These are phyloP conservation scores for Hypoxylon lienhwacheense DNA, from an alignment of 495 filamentous ascomycete genomes.

Conservation along the genomic window DNA sequence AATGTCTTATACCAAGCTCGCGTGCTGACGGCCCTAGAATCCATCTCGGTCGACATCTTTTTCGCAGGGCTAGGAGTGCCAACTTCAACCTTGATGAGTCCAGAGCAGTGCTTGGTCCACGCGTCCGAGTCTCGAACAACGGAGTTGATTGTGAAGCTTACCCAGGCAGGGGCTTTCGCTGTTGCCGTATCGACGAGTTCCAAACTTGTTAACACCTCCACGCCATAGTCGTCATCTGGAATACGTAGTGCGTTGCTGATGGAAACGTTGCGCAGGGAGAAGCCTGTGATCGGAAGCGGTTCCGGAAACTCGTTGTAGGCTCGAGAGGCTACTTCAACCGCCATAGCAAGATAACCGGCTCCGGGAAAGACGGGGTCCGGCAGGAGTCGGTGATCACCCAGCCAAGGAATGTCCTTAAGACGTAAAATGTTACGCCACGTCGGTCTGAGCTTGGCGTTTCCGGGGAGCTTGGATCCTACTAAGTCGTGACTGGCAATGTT, in stretches of 20 bases:
- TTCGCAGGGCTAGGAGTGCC: constrained; percentile 28
- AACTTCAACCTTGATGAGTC: constrained; percentile 32
- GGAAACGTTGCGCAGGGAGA: constrained; percentile 29
- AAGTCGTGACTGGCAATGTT: constrained; percentile 50
- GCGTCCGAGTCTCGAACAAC: not conserved
- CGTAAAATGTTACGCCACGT: constrained; percentile 55
- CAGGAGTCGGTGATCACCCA: constrained; percentile 45
- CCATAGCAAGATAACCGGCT: constrained; percentile 54
- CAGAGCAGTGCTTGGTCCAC: constrained; percentile 34
- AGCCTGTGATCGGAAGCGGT: constrained; percentile 31
- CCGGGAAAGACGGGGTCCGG: constrained; percentile 52
- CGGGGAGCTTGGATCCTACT: constrained; percentile 49
- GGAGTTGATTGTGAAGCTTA: constrained; percentile 26
- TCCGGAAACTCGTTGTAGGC: constrained; percentile 1
- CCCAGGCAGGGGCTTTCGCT: not conserved
- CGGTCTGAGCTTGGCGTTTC: constrained; percentile 45
- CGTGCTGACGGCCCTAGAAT: constrained; percentile 2
- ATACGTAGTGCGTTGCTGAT: constrained; percentile 39
- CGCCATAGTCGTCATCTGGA: constrained; percentile 40
- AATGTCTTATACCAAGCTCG: constrained; percentile 27
- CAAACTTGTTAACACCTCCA: constrained; percentile 17
- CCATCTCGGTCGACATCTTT: constrained; percentile 13
- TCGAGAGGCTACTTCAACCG: constrained; percentile 48
- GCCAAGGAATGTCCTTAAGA: constrained; percentile 52
- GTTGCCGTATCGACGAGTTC: constrained; percentile 3